Evolutionary conservation across 148 eudicot species (phyloP).

Genomic region (Drosera capensis): DNA sequence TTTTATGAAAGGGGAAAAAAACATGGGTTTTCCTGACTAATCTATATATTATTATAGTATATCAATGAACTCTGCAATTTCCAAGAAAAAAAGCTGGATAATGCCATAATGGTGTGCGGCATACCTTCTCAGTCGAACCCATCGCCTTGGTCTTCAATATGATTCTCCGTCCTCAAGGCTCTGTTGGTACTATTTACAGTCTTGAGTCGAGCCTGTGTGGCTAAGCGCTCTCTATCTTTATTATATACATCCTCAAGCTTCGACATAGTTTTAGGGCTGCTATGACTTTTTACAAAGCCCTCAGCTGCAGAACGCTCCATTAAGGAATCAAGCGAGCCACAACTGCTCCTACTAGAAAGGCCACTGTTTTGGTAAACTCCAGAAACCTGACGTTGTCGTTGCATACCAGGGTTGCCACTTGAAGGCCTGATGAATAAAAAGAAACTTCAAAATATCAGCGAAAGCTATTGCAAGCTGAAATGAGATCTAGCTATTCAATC

Average conservation of each 20-base stretch:
- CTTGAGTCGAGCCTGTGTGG: slow-evolving; percentile 21
- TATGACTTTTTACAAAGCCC: slow-evolving; percentile 44
- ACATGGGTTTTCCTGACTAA: too few species aligned
- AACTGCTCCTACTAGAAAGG: slow-evolving; percentile 10
- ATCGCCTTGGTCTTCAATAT: slow-evolving; percentile 21
- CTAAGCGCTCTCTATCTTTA: slow-evolving; percentile 35
- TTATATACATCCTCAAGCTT: slow-evolving; percentile 50
- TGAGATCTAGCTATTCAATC: not conserved
- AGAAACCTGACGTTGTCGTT: slow-evolving; percentile 12
- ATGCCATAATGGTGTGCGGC: too few species aligned
- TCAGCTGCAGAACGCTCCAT: slow-evolving; percentile 15
- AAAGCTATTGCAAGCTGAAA: too few species aligned
- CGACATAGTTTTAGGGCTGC: slow-evolving; percentile 23
- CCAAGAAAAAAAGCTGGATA: too few species aligned
- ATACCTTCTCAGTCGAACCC: slow-evolving; percentile 36
- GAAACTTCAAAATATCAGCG: not conserved
- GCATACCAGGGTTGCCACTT: slow-evolving; percentile 14
- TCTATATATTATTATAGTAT: too few species aligned
- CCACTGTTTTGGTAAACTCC: slow-evolving; percentile 16
- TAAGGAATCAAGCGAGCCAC: slow-evolving; percentile 16
- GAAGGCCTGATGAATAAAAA: slow-evolving; percentile 17
- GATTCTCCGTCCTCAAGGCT: slow-evolving; percentile 37
- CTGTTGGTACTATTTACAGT: slow-evolving; percentile 42
- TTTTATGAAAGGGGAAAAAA: too few species aligned
- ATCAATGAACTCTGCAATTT: too few species aligned